phyloP scores from a whole-genome alignment of 768 basidiomycete genomes.

The Lactarius hatsudake region DNA sequence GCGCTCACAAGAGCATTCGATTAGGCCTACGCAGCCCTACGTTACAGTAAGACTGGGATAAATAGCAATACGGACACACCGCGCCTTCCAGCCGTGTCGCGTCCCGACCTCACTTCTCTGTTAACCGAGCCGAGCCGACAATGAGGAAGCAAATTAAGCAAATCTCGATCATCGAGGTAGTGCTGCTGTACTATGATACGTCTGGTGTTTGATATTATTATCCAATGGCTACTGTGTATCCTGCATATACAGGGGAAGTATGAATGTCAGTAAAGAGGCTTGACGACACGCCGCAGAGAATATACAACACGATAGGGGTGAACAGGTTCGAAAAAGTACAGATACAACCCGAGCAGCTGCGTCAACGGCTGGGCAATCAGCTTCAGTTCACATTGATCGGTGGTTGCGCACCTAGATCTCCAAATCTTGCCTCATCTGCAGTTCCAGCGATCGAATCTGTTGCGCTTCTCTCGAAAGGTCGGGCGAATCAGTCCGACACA shows the following conservation, averaged over 20 bases:
- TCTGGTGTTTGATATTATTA: not conserved
- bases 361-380: not conserved
- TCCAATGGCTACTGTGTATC: not conserved
- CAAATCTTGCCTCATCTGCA: slow-evolving; percentile 23
- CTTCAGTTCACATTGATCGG: not conserved
- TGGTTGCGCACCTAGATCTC: slow-evolving; percentile 12
- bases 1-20: not conserved
- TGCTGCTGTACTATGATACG: not conserved
- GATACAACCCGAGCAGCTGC: not conserved
- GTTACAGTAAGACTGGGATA: not conserved
- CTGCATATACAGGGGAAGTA: not conserved
- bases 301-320: not conserved
- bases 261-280: not conserved
- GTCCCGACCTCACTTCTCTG: not conserved
- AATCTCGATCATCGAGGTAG: not conserved
- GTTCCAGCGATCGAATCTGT: slow-evolving; percentile 19
- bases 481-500: not conserved
- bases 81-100: not conserved
- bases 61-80: not conserved
- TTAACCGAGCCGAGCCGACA: not conserved
- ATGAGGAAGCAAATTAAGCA: not conserved
- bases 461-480: slow-evolving; percentile 11
- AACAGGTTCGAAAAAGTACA: not conserved
- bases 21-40: not conserved
- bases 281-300: not conserved